A percentile compares a stretch with the other conserved stretches of the same genome.
Conservation (phyloP, 352 stramenopile genomes). For the Globisporangium heterothallicum region DNA sequence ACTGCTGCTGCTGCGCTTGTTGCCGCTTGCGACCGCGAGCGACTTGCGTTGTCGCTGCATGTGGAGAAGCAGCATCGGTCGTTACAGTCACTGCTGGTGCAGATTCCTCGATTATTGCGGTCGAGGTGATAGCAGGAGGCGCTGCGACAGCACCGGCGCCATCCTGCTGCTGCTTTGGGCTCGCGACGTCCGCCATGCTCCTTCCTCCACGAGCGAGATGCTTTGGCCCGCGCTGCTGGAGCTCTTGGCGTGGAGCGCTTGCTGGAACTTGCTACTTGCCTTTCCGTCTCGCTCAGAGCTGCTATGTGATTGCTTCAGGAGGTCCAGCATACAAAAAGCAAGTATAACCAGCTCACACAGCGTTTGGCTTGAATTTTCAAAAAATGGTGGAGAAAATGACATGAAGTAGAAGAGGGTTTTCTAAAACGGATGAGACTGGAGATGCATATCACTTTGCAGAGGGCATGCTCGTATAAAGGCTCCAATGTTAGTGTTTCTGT, state of each 20-base stretch:
- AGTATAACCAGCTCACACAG: too few relatives aligned
- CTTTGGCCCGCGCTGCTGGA: too few relatives aligned
- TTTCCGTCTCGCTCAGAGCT: not conserved
- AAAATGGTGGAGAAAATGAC: not conserved
- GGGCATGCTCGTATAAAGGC: too few relatives aligned
- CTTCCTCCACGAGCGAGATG: not conserved
- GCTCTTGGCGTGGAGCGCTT: too few relatives aligned
- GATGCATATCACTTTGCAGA: too few relatives aligned
- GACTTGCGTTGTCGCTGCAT: constrained; percentile 3
- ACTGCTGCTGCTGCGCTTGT: constrained; percentile 1
- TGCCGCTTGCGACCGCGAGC: constrained; percentile 12
- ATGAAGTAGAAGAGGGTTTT: not conserved
- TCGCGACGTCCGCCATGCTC: constrained; percentile 14
- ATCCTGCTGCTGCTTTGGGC: not conserved
- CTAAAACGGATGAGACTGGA: too few relatives aligned
- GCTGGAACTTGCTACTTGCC: not conserved
- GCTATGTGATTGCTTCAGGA: too few relatives aligned
- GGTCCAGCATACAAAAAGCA: not conserved
- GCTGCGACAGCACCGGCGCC: not conserved
- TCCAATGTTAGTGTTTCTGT: not conserved
- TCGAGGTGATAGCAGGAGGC: constrained; percentile 15
- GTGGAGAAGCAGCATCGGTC: constrained; percentile 7
- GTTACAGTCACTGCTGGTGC: constrained; percentile 18
- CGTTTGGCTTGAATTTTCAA: not conserved
- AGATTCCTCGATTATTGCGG: too few relatives aligned